A percentile compares a stretch with the other conserved stretches of the same genome.
Evolutionary conservation across 805 yeast genomes (phyloP).

Genomic region (Vanderwaltozyma yarrowii): DNA sequence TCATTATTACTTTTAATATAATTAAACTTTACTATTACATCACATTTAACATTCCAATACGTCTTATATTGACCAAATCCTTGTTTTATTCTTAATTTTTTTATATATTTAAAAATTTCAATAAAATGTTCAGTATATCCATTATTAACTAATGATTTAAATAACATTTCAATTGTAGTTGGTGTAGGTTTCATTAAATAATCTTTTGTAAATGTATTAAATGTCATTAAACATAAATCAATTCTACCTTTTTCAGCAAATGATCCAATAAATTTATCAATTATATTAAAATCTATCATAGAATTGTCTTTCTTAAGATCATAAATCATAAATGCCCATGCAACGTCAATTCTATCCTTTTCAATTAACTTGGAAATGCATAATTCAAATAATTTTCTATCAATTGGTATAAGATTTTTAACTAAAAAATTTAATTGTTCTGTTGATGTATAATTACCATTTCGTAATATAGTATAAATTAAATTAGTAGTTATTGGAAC

Average conservation of each 20-base stretch:
- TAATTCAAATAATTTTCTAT: constrained; percentile 16
- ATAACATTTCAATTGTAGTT: constrained; percentile 27
- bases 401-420: constrained; percentile 19
- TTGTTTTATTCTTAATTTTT: constrained; percentile 5
- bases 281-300: constrained; percentile 1
- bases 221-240: constrained; percentile 28
- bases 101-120: constrained; percentile 18
- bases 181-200: constrained; percentile 25
- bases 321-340: constrained; percentile 23
- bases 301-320: constrained; percentile 6
- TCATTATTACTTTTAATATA: not conserved
- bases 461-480: constrained; percentile 19
- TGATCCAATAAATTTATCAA: constrained; percentile 26
- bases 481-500: constrained; percentile 26
- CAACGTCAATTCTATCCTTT: constrained; percentile 22
- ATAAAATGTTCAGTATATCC: constrained; percentile 26
- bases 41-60: constrained; percentile 18
- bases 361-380: constrained; percentile 19
- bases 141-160: constrained; percentile 27
- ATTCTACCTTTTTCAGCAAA: constrained; percentile 28
- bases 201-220: constrained; percentile 24
- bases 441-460: constrained; percentile 10
- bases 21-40: constrained; percentile 21
- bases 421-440: constrained; percentile 19
- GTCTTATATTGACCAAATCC: constrained; percentile 9